phyloP scores from a whole-genome alignment of 179 eudicot species.

The Camellia oleifera region DNA sequence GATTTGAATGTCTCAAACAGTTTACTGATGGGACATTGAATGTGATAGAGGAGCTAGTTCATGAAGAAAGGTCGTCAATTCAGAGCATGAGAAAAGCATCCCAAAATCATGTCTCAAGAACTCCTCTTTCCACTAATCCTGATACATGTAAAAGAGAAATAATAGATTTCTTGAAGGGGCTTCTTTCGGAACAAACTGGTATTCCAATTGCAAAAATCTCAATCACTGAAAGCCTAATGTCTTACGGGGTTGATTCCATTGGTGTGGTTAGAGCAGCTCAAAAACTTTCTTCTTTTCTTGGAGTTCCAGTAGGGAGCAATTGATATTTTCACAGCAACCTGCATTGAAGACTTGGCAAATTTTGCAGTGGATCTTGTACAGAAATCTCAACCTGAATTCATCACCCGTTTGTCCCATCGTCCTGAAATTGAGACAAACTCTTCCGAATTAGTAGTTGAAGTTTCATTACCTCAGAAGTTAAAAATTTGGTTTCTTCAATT shows the following conservation, averaged over 20 bases:
- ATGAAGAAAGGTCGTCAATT: constrained; percentile 27
- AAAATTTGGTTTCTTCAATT: constrained; percentile 35
- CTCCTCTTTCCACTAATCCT: constrained; percentile 14
- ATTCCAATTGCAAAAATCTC: constrained; percentile 41
- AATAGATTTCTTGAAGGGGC: constrained; percentile 33
- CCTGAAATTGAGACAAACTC: constrained; percentile 24
- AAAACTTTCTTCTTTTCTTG: constrained; percentile 53
- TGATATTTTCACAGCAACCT: constrained; percentile 57
- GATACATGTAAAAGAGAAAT: constrained; percentile 32
- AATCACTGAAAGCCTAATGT: constrained; percentile 33
- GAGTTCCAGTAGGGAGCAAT: constrained; percentile 55
- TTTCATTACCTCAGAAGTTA: constrained; percentile 26
- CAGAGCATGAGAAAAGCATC: not conserved
- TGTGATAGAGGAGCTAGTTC: constrained; percentile 37
- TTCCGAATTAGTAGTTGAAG: constrained; percentile 26
- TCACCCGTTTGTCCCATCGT: constrained; percentile 14
- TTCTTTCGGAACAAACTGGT: constrained; percentile 44
- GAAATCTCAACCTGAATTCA: constrained; percentile 41
- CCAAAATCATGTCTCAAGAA: constrained; percentile 10
- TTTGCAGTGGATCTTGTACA: constrained; percentile 40
- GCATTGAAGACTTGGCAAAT: constrained; percentile 45
- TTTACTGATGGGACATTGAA: constrained; percentile 45
- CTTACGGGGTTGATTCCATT: constrained; percentile 57
- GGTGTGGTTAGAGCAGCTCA: constrained; percentile 67
- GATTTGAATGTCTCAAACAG: constrained; percentile 54